A percentile compares a stretch with the other conserved stretches of the same genome.
Conservation (phyloP, 1,284 basidiomycete genomes). For the Melampsora occidentalis region DNA sequence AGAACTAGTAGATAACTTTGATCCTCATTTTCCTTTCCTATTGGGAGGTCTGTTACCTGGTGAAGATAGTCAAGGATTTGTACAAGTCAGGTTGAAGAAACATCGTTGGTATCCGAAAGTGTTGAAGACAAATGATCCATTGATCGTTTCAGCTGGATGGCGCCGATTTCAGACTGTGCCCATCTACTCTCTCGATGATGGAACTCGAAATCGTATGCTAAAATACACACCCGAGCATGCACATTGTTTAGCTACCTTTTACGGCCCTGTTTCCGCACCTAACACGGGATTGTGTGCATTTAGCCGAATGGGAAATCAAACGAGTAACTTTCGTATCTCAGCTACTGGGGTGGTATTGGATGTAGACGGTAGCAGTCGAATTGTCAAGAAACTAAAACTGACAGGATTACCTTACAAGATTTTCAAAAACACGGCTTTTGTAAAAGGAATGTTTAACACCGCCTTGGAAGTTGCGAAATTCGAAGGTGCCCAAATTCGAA, state of each 20-base stretch:
- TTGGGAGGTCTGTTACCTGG: constrained; percentile 87
- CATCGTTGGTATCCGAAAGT: constrained; percentile 91
- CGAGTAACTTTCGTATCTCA: constrained; percentile 77
- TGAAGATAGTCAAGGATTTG: constrained; percentile 87
- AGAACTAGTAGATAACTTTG: constrained; percentile 90
- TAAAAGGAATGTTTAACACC: constrained; percentile 94
- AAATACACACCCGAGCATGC: constrained; percentile 99
- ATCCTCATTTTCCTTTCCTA: constrained; percentile 83
- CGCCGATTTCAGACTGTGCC: constrained; percentile 91
- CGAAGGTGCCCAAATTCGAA: constrained; percentile 91
- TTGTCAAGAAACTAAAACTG: constrained; percentile 97
- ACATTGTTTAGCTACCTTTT: constrained; percentile 98
- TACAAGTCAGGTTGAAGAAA: constrained; percentile 92
- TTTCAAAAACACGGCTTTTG: constrained; percentile 98
- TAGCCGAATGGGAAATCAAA: constrained; percentile 71
- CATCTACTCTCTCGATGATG: constrained; percentile 94
- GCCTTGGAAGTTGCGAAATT: constrained; percentile 96
- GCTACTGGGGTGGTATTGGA: constrained; percentile 94
- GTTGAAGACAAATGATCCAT: constrained; percentile 94
- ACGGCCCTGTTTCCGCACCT: constrained; percentile 82
- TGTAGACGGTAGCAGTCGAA: constrained; percentile 83
- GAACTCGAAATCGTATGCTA: constrained; percentile 95
- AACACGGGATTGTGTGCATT: constrained; percentile 98
- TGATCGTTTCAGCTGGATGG: constrained; percentile 95
- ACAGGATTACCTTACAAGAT: constrained; percentile 94